Conservation (phyloP, 2,329 filamentous ascomycete genomes). For the Grosmannia clavigera region DNA sequence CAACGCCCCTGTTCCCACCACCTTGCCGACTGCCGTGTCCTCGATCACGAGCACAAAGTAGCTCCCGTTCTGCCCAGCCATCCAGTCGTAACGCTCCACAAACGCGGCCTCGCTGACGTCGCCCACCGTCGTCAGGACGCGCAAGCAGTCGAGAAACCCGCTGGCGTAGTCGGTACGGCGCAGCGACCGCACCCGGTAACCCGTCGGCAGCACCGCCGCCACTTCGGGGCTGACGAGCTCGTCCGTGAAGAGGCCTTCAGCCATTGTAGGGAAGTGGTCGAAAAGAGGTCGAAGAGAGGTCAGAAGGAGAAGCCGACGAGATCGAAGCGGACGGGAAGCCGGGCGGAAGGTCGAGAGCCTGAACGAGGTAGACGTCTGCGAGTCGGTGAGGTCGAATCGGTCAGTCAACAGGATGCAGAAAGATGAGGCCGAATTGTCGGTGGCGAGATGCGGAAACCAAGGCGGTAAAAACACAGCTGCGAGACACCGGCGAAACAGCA, state of each 20-base stretch:
- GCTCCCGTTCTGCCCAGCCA: conserved; percentile 56
- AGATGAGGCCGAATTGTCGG: neutral
- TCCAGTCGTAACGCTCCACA: conserved; percentile 70
- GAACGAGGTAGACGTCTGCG: too few species aligned
- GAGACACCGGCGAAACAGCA: neutral
- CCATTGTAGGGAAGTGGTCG: conserved; percentile 16
- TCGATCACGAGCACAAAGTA: conserved; percentile 85
- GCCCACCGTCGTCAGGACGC: conserved; percentile 85
- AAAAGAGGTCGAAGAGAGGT: too few species aligned
- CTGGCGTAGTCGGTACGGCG: conserved; percentile 63
- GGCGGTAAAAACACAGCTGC: neutral
- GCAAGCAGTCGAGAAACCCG: conserved; percentile 83
- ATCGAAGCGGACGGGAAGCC: too few species aligned
- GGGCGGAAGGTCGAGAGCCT: too few species aligned
- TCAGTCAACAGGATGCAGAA: neutral
- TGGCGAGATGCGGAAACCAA: neutral
- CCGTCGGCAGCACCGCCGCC: conserved; percentile 57
- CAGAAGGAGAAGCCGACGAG: too few species aligned
- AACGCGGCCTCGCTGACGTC: conserved; percentile 68
- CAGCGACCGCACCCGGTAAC: conserved; percentile 74
- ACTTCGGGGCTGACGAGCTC: conserved; percentile 69
- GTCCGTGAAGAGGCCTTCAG: conserved; percentile 60
- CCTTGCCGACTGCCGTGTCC: conserved; percentile 46
- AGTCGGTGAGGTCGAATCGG: too few species aligned
- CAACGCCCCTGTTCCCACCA: conserved; percentile 85